Evolutionary conservation across 495 filamentous ascomycete genomes (phyloP), one percentile per base, ranked within the genome.

Genomic region (Penicillium canescens): DNA sequence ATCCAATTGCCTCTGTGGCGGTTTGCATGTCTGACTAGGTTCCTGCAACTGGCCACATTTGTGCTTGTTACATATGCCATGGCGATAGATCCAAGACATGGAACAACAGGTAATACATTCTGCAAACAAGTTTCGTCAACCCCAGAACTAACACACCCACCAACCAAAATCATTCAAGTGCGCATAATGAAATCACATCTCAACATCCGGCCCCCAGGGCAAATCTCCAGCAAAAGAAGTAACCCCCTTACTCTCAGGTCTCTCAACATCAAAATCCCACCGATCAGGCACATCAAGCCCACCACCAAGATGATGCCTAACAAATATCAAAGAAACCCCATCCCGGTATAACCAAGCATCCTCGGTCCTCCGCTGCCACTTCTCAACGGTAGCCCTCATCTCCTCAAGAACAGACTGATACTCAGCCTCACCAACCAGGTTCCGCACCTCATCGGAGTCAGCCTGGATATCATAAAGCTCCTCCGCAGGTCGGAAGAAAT

Each of bases 311-410:
- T 76, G 68, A 52, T 59, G 52, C 16, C 50, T 50, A 39, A 71
- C 57, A 31, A 66, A 52, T 13, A 60, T 61, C 46, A 69, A 51
- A 5, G 57, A 63, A 35, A 72, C 64, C 9, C 75, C 75, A 69
- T 78, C 75, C 28, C 69, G 55, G 49, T 62, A 70, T 36, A 74
- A 57, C 74, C 73, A 78, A 11, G 60, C 62, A 59, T 78, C 74
- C 39, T 65, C 56, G n/a, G 71, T 76, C 34, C 61, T 33, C 0
- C 56, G 38, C 54, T 77, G 75, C 74, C 75, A 78, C 26, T 49
- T 38, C 44, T 70, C 66, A n/a, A 77, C 35, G 34, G 55, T 42
- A 9, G 23, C 33, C n/a, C 75, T 50, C 54, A 73, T 57, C 28
- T 66, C 57, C 20, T 54, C 31, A 38, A 78, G 42, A 16, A 67